Conservation (phyloP, 2,329 filamentous ascomycete genomes). For the Cryoendolithus antarcticus region DNA sequence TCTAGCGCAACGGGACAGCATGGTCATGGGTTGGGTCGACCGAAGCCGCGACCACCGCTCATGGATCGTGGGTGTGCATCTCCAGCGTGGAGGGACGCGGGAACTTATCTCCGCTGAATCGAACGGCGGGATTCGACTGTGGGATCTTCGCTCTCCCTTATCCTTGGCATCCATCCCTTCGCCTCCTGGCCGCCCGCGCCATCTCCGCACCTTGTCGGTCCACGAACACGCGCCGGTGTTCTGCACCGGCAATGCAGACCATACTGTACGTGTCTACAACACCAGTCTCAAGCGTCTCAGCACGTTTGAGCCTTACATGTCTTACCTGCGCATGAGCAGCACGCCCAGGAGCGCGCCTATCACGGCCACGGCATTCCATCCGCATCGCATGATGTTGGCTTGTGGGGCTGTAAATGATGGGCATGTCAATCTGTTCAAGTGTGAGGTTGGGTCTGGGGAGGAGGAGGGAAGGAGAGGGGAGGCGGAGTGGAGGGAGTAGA, state of each 20-base stretch:
- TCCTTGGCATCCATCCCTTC: slow-evolving; percentile 34
- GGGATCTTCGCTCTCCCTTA: slow-evolving; percentile 68
- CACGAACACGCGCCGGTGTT: slow-evolving; percentile 97
- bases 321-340: slow-evolving; percentile 26
- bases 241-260: slow-evolving; percentile 79
- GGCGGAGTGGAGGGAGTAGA: slow-evolving; percentile 6
- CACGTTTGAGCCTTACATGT: slow-evolving; percentile 77
- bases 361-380: slow-evolving; percentile 84
- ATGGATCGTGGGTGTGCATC: slow-evolving; percentile 92
- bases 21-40: slow-evolving; percentile 95
- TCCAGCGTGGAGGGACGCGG: slow-evolving; percentile 87
- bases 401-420: slow-evolving; percentile 77
- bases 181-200: slow-evolving; percentile 47
- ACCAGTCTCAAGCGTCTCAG: slow-evolving; percentile 54
- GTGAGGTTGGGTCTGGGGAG: slow-evolving; percentile 15
- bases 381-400: slow-evolving; percentile 81
- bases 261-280: slow-evolving; percentile 87
- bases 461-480: slow-evolving; percentile 5
- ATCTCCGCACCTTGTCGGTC: slow-evolving; percentile 63
- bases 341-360: slow-evolving; percentile 56
- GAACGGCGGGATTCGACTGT: slow-evolving; percentile 86
- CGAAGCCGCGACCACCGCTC: slow-evolving; percentile 84
- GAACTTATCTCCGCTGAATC: slow-evolving; percentile 83
- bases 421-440: slow-evolving; percentile 71
- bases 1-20: slow-evolving; percentile 70